phyloP scores from a whole-genome alignment of 495 filamentous ascomycete genomes.

The Penicillium canariense region DNA sequence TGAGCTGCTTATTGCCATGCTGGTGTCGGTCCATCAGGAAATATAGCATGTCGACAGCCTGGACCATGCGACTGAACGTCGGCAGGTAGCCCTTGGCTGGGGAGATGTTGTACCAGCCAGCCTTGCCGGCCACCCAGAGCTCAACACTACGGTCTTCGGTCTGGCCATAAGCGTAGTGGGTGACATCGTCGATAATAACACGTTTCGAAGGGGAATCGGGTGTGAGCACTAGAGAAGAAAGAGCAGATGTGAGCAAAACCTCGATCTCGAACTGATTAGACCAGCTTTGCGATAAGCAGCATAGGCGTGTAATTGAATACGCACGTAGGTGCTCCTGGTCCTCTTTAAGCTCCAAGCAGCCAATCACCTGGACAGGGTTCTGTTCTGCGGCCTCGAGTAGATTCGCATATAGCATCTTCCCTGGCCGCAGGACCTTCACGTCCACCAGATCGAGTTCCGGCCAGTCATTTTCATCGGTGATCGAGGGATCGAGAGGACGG shows the following conservation, averaged over 20 bases:
- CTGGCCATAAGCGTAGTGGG: slow-evolving; percentile 68
- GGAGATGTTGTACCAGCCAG: slow-evolving; percentile 76
- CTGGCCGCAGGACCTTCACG: slow-evolving; percentile 49
- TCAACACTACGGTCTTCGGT: slow-evolving; percentile 56
- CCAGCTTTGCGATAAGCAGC: slow-evolving; percentile 13
- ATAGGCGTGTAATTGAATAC: slow-evolving; percentile 14
- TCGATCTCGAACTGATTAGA: slow-evolving; percentile 13
- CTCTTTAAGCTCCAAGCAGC: slow-evolving; percentile 49
- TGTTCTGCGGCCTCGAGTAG: slow-evolving; percentile 52
- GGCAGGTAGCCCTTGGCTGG: slow-evolving; percentile 59
- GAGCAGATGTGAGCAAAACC: slow-evolving; percentile 25
- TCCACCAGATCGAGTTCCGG: slow-evolving; percentile 54
- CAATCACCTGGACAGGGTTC: slow-evolving; percentile 55
- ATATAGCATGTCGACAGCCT: slow-evolving; percentile 70
- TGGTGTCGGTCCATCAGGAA: slow-evolving; percentile 55
- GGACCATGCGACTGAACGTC: slow-evolving; percentile 63
- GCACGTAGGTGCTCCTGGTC: slow-evolving; percentile 42
- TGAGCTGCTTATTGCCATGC: slow-evolving; percentile 36
- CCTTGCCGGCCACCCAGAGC: slow-evolving; percentile 72
- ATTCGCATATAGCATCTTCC: slow-evolving; percentile 50
- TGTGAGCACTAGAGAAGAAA: slow-evolving; percentile 39
- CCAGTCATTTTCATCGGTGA: slow-evolving; percentile 59
- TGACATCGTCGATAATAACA: slow-evolving; percentile 63
- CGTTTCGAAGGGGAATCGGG: slow-evolving; percentile 47
- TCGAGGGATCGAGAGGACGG: slow-evolving; percentile 50